These are phyloP conservation scores for Ophiostoma pallidulum DNA, from an alignment of 2,329 filamentous ascomycete genomes.

Conservation along the genomic window DNA sequence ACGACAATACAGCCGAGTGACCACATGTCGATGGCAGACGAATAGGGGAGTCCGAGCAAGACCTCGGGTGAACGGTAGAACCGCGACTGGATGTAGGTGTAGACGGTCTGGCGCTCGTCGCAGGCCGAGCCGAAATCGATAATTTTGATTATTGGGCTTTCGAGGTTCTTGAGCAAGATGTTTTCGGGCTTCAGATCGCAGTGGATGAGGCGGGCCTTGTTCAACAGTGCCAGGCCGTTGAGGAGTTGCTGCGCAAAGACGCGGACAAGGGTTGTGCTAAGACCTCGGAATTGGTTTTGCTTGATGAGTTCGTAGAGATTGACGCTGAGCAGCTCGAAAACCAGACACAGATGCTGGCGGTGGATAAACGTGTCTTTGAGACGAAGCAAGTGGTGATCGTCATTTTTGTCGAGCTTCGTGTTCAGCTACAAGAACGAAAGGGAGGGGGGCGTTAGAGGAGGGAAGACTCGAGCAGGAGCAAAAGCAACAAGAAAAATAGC, in stretches of 20 bases:
- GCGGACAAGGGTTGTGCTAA: constrained; percentile 92
- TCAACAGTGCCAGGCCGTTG: constrained; percentile 82
- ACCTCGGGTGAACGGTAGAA: constrained; percentile 98
- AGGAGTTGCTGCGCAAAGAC: constrained; percentile 96
- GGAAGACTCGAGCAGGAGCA: not conserved
- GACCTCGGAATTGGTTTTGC: constrained; percentile 95
- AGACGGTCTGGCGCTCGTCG: constrained; percentile 95
- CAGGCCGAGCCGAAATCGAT: constrained; percentile 99
- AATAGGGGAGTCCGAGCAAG: constrained; percentile 88
- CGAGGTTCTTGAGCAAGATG: constrained; percentile 92
- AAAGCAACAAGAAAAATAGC: not conserved
- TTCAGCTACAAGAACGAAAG: constrained; percentile 57
- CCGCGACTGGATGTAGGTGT: constrained; percentile 96
- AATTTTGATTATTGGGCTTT: constrained; percentile 99
- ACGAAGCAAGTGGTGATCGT: constrained; percentile 89
- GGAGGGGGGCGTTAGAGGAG: not conserved
- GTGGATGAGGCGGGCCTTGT: constrained; percentile 94
- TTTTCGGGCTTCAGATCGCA: constrained; percentile 98
- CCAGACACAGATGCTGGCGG: constrained; percentile 88
- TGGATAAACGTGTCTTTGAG: constrained; percentile 98
- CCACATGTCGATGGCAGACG: constrained; percentile 99
- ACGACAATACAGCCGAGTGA: constrained; percentile 97
- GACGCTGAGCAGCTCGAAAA: constrained; percentile 93
- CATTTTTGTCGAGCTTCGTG: constrained; percentile 97
- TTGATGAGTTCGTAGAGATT: constrained; percentile 99